These are phyloP conservation scores for Haberlea rhodopensis DNA, from an alignment of 257 asterid species.

Conservation along the genomic window DNA sequence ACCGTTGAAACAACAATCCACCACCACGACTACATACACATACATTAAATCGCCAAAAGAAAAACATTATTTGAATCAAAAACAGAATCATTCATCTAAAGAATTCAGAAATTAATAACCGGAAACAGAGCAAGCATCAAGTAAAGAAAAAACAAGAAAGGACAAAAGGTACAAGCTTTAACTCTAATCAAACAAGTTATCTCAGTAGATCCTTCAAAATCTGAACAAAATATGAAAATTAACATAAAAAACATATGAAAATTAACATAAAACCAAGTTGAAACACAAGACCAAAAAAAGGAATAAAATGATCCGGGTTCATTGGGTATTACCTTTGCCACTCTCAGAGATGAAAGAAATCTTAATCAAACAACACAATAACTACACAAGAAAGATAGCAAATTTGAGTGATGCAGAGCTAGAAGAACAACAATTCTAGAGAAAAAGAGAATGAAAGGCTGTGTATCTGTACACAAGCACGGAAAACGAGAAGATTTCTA, in stretches of 20 bases:
- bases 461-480: not conserved
- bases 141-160: conserved; percentile 18
- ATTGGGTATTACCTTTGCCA: conserved; percentile 51
- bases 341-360: conserved; percentile 44
- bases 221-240: conserved; percentile 21
- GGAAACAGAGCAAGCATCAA: conserved; percentile 29
- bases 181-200: conserved; percentile 28
- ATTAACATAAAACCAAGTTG: not conserved
- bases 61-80: too few species aligned
- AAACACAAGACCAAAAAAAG: not conserved
- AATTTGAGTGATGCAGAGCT: conserved; percentile 28
- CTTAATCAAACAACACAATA: conserved; percentile 53
- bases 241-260: too few species aligned
- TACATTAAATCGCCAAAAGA: too few species aligned
- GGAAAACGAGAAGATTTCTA: conserved; percentile 14
- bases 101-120: conserved; percentile 10
- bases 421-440: not conserved
- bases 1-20: too few species aligned
- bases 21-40: too few species aligned
- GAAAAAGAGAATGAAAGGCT: too few species aligned
- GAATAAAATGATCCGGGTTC: conserved; percentile 34
- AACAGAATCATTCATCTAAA: too few species aligned
- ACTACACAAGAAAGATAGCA: conserved; percentile 29
- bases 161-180: conserved; percentile 19
- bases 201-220: conserved; percentile 45